These are phyloP conservation scores for Phytophthora sp. DNA, from an alignment of 352 stramenopile species.

Conservation along the genomic window DNA sequence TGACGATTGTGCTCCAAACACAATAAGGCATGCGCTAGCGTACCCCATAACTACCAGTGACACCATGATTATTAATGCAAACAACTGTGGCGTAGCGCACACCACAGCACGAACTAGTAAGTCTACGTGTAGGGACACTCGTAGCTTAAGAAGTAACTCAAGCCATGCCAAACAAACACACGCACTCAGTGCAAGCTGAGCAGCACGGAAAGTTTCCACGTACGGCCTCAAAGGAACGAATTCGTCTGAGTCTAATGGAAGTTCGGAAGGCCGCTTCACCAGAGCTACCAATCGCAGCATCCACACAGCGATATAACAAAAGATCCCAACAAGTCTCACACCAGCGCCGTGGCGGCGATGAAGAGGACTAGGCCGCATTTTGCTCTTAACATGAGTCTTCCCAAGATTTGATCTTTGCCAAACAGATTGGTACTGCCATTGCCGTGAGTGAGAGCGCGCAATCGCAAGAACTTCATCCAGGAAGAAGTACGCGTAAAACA, in stretches of 20 bases:
- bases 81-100: conserved; percentile 33
- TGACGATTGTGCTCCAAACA: conserved; percentile 35
- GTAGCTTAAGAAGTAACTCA: conserved; percentile 47
- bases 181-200: conserved; percentile 39
- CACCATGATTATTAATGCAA: conserved; percentile 41
- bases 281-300: conserved; percentile 44
- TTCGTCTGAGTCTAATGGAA: conserved; percentile 37
- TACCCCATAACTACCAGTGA: conserved; percentile 50
- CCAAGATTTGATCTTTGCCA: conserved; percentile 19
- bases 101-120: conserved; percentile 46
- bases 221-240: conserved; percentile 48
- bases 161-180: conserved; percentile 55
- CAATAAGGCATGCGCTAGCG: conserved; percentile 49
- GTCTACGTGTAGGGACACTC: conserved; percentile 46
- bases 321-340: conserved; percentile 36
- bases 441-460: conserved; percentile 18
- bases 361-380: conserved; percentile 7
- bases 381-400: background rate
- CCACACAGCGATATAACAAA: conserved; percentile 51
- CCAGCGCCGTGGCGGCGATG: conserved; percentile 34
- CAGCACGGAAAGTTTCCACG: conserved; percentile 40
- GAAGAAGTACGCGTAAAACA: conserved; percentile 58
- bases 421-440: conserved; percentile 27
- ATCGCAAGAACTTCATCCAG: conserved; percentile 45
- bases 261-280: conserved; percentile 37